Percentiles rank a stretch among this genome's conserved stretches.
phyloP scores from a whole-genome alignment of 1,284 basidiomycete genomes.

The Phellopilus nigrolimitatus region DNA sequence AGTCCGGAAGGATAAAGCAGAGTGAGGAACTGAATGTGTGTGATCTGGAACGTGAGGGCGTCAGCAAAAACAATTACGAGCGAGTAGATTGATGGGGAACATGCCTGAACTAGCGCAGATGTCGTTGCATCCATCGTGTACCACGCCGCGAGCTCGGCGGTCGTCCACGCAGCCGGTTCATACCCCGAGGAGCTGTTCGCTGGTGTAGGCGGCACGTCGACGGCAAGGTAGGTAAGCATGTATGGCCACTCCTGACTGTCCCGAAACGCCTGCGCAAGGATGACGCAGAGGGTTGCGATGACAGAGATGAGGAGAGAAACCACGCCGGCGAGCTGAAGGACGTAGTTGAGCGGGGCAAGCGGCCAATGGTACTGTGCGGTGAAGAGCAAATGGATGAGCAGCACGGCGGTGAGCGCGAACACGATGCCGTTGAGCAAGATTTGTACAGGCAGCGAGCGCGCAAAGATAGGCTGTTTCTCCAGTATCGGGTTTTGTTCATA shows the following conservation, averaged over 20 bases:
- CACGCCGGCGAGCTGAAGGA: slow-evolving; percentile 82
- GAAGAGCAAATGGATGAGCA: slow-evolving; percentile 90
- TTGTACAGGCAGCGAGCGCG: slow-evolving; percentile 87
- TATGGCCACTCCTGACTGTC: slow-evolving; percentile 86
- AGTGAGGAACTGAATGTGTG: slow-evolving; percentile 97
- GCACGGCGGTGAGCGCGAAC: slow-evolving; percentile 81
- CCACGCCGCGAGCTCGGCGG: slow-evolving; percentile 75
- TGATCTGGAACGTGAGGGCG: slow-evolving; percentile 53
- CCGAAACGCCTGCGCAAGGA: slow-evolving; percentile 55
- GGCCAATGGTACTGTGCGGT: slow-evolving; percentile 96
- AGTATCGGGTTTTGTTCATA: slow-evolving; percentile 60
- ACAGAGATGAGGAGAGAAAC: slow-evolving; percentile 73
- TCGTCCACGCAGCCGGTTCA: slow-evolving; percentile 50
- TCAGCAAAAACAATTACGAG: neutral
- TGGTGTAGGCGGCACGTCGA: slow-evolving; percentile 66
- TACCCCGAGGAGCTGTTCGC: slow-evolving; percentile 24
- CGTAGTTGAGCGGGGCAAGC: slow-evolving; percentile 87
- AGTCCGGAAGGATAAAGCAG: slow-evolving; percentile 92
- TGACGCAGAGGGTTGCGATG: slow-evolving; percentile 72
- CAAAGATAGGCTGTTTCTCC: slow-evolving; percentile 68
- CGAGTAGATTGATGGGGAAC: slow-evolving; percentile 23
- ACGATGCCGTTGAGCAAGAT: slow-evolving; percentile 86
- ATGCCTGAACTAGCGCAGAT: slow-evolving; percentile 79
- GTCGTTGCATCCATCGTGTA: slow-evolving; percentile 84
- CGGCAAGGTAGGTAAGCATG: slow-evolving; percentile 88